Evolutionary conservation across 768 basidiomycete genomes (phyloP), one percentile per base, ranked within the genome.

Genomic region (Tricholoma saponaceum): DNA sequence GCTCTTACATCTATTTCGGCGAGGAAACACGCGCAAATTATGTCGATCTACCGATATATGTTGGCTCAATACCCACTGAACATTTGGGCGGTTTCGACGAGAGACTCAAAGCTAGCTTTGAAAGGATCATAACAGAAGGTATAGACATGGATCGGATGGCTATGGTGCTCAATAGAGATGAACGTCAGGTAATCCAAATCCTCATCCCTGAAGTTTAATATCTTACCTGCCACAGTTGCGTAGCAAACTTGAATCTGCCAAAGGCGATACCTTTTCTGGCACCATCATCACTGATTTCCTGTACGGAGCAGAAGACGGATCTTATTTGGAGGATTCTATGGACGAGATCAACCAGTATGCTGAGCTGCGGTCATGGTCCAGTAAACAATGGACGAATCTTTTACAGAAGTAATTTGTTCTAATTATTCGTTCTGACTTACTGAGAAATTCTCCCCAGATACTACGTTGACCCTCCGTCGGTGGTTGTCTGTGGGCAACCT

Each of bases 121-220:
- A 78, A 61, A 82, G 83, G 41, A 88, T 98, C 54, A 82, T 80
- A 7, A 65, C 79, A 16, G 83, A 88, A 54, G 94, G 90, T 3
- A 77, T 98, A 51, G 92, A 98, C 70, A 94, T 98, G 89, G 79
- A 85, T 28, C 78, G 96, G 9, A 97, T 99, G 88, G 70, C 73
- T 14, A 87, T 91, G 83, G 79, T 97, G 16, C 84, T 99, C 47
- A 83, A 86, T 61, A 79, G 94, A 52, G 93, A 97, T 64, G 89
- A 92, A 72, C 86, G 95, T 55, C 93, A 95, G 79, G 87, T 90
- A 57, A 49, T 32, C 37, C 5, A 46, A 14, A 26, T 8, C 8
- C n/a, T 28, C 16, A 50, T 28, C 10, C 7, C 16, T 9, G n/a
- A 55, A 33, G 14, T 50, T 32, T n/a, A 32, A 50, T 43, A 32